Conservation (phyloP, 148 eudicot genomes). For the Persicaria maculosa region DNA sequence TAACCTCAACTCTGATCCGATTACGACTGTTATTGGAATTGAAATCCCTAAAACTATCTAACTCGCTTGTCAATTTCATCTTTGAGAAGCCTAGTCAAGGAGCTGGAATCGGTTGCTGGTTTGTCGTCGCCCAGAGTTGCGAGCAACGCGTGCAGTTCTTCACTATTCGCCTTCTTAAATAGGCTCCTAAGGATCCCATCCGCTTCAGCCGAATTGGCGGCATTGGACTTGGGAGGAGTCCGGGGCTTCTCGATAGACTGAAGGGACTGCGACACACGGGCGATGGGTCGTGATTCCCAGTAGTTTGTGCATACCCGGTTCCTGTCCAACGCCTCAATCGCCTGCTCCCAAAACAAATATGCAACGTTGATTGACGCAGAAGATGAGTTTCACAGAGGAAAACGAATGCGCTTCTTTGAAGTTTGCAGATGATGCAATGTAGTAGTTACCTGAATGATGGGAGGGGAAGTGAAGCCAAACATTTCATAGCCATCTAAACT, state of each 20-base stretch:
- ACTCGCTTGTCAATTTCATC: conserved; percentile 54
- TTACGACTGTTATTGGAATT: background rate
- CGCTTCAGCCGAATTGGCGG: conserved; percentile 22
- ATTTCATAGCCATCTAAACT: conserved; percentile 90
- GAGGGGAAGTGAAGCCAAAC: conserved; percentile 92
- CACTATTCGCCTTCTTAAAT: conserved; percentile 65
- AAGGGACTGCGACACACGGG: conserved; percentile 41
- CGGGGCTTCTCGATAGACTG: conserved; percentile 21
- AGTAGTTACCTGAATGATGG: conserved; percentile 65
- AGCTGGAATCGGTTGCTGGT: conserved; percentile 23
- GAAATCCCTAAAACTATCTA: conserved; percentile 17
- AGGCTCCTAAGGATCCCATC: conserved; percentile 45
- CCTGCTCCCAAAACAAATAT: conserved; percentile 27
- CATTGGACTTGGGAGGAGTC: conserved; percentile 16
- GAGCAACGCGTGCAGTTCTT: conserved; percentile 51
- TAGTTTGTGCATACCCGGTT: conserved; percentile 50
- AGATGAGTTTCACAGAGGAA: background rate
- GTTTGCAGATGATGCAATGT: background rate
- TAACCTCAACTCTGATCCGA: no score
- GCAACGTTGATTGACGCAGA: background rate
- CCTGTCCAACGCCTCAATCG: conserved; percentile 58
- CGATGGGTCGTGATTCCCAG: conserved; percentile 67
- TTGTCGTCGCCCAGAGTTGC: conserved; percentile 22
- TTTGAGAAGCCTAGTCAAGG: conserved; percentile 40
- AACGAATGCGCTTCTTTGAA: background rate